Evolutionary conservation across 208 protist genomes (phyloP).

Genomic region (Trypanosoma congolense): DNA sequence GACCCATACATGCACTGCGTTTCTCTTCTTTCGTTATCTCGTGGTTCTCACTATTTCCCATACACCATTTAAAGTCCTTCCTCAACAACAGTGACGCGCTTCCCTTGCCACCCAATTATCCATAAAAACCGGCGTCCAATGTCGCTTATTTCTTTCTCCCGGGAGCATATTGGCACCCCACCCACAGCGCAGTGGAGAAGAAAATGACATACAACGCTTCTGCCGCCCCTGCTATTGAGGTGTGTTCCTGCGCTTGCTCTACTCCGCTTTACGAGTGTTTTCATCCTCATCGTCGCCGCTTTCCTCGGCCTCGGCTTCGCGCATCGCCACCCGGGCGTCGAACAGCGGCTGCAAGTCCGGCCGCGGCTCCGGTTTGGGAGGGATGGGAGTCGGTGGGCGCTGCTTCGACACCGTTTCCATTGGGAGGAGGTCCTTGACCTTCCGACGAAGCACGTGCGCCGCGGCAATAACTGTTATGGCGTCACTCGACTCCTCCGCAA

Average conservation of each 20-base stretch:
- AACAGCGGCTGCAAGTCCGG: slow-evolving; percentile 81
- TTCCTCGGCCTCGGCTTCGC: slow-evolving; percentile 43
- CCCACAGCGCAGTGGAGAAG: not conserved
- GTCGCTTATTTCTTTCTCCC: not conserved
- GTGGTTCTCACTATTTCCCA: too few relatives aligned
- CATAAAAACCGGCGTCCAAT: not conserved
- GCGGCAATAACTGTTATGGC: slow-evolving; percentile 67
- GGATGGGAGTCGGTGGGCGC: slow-evolving; percentile 77
- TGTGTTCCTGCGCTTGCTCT: not conserved
- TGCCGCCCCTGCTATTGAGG: not conserved
- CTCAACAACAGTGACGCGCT: too few relatives aligned
- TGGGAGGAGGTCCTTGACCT: slow-evolving; percentile 38
- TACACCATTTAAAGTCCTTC: too few relatives aligned
- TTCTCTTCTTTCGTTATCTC: too few relatives aligned
- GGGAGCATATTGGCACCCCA: not conserved
- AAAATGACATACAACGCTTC: not conserved
- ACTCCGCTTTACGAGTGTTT: not conserved
- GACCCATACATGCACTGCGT: too few relatives aligned
- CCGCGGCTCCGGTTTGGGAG: slow-evolving; percentile 57
- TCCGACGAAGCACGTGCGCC: slow-evolving; percentile 26
- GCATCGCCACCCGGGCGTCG: slow-evolving; percentile 49
- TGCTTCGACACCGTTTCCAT: slow-evolving; percentile 49
- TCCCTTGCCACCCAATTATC: too few relatives aligned
- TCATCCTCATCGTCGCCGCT: slow-evolving; percentile 24
- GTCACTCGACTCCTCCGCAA: slow-evolving; percentile 39